A percentile compares a stretch with the other conserved stretches of the same genome.
Evolutionary conservation across 2,329 filamentous ascomycete genomes (phyloP).

Genomic region (Fusarium anthophilum): DNA sequence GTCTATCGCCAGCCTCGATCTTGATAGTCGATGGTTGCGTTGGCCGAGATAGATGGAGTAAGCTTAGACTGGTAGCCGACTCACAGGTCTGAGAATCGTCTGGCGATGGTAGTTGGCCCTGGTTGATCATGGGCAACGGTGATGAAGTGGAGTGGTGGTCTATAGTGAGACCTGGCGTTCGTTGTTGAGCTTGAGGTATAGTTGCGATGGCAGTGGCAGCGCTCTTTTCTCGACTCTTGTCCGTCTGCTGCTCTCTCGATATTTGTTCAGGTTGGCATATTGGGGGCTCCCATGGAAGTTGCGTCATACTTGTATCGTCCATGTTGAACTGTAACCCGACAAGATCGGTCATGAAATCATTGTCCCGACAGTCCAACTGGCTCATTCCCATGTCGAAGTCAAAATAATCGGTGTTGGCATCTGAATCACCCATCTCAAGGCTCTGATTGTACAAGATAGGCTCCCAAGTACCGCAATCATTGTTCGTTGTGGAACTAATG

Average conservation of each 20-base stretch:
- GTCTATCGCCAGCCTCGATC: background rate
- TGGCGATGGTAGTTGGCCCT: background rate
- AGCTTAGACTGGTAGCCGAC: background rate
- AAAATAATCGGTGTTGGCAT: background rate
- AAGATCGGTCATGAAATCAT: background rate
- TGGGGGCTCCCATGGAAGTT: background rate
- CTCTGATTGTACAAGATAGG: background rate
- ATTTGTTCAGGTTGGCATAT: background rate
- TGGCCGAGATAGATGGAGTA: background rate
- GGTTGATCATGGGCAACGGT: background rate
- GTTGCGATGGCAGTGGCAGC: background rate
- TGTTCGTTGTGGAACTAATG: background rate
- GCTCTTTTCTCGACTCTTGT: background rate
- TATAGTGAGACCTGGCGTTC: background rate
- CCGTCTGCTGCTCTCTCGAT: background rate
- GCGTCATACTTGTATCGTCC: background rate
- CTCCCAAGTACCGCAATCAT: background rate
- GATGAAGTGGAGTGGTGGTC: background rate
- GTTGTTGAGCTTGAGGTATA: background rate
- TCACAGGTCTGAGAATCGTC: background rate
- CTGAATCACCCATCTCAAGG: background rate
- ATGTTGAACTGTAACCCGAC: background rate
- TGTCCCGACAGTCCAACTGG: background rate
- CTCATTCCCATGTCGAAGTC: background rate
- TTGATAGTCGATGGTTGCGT: background rate